phyloP scores from a whole-genome alignment of 257 asterid genomes.

The Gynochthodes officinalis region DNA sequence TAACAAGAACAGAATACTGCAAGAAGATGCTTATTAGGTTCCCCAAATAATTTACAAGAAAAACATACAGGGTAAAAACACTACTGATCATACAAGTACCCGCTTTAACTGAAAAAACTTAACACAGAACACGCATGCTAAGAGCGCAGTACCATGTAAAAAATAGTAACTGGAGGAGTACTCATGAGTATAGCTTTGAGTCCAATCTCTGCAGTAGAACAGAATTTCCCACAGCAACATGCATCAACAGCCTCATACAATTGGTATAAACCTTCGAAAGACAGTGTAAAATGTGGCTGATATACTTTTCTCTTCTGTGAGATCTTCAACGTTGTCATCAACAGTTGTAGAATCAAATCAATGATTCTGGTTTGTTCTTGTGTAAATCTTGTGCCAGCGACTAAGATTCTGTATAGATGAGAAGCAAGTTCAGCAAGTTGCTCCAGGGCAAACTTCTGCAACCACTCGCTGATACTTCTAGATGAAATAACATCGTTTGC shows the following conservation, averaged over 20 bases:
- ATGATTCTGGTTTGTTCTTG: slow-evolving; percentile 36
- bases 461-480: slow-evolving; percentile 62
- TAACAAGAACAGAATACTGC: not conserved
- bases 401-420: slow-evolving; percentile 59
- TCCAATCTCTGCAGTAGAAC: slow-evolving; percentile 47
- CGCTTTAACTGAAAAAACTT: slow-evolving; percentile 1
- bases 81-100: not conserved
- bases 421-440: slow-evolving; percentile 79
- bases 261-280: slow-evolving; percentile 51
- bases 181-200: slow-evolving; percentile 75
- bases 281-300: slow-evolving; percentile 74
- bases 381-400: slow-evolving; percentile 33
- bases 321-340: slow-evolving; percentile 57
- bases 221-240: slow-evolving; percentile 35
- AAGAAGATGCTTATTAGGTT: slow-evolving; percentile 1
- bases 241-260: slow-evolving; percentile 58
- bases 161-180: slow-evolving; percentile 59
- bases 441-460: slow-evolving; percentile 73
- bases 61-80: not conserved
- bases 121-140: slow-evolving; percentile 10
- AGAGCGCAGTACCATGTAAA: slow-evolving; percentile 48
- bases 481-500: slow-evolving; percentile 44
- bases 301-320: slow-evolving; percentile 72
- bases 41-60: not conserved
- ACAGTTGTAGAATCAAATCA: slow-evolving; percentile 52